Conservation (phyloP, 2,329 filamentous ascomycete species). For the Diaporthe vaccinii region DNA sequence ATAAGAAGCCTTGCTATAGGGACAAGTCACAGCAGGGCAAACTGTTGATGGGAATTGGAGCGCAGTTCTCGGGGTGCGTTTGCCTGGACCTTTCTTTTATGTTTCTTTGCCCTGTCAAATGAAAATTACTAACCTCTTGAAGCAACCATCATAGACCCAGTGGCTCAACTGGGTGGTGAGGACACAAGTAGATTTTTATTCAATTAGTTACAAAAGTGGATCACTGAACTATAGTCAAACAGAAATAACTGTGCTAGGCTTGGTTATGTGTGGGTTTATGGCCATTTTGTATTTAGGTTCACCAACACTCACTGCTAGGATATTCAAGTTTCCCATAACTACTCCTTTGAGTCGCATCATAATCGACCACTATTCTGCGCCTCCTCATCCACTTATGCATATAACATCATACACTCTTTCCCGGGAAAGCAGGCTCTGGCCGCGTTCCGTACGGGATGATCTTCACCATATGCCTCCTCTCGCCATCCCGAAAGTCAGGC, state of each 20-base stretch:
- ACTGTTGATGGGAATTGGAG: not conserved
- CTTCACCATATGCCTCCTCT: not conserved
- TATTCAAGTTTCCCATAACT: not conserved
- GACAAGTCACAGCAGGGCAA: not conserved
- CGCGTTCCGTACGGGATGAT: not conserved
- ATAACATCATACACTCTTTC: not conserved
- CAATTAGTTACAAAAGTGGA: no score
- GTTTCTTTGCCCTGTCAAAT: not conserved
- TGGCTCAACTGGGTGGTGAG: not conserved
- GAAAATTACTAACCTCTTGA: not conserved
- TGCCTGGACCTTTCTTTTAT: fast-evolving
- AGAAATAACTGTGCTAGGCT: no score
- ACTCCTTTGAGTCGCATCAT: not conserved
- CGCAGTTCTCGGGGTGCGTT: not conserved
- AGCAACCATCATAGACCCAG: not conserved
- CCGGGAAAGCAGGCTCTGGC: not conserved
- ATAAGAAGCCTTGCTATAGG: not conserved
- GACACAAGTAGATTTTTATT: not conserved
- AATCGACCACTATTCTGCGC: not conserved
- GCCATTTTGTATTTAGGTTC: not conserved
- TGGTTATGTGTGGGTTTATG: not conserved
- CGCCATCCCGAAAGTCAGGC: not conserved
- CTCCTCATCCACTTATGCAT: not conserved
- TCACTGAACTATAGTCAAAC: not conserved
- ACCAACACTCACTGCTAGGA: not conserved